Percentiles rank a stretch among this genome's conserved stretches.
These are phyloP conservation scores for Vitis rupestris DNA, from an alignment of 164 flowering plant species.

Conservation along the genomic window DNA sequence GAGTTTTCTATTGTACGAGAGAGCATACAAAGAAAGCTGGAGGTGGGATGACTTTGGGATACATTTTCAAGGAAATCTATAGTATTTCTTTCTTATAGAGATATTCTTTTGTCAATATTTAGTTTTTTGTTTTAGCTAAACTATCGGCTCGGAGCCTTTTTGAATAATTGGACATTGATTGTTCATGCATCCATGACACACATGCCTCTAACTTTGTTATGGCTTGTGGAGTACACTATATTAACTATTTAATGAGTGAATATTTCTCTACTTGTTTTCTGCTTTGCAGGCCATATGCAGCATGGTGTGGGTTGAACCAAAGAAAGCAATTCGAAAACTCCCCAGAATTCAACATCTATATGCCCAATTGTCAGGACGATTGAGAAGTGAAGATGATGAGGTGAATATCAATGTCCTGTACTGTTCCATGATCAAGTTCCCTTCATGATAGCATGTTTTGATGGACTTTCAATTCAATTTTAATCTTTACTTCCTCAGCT, in stretches of 20 bases:
- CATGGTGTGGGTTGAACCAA: conserved; percentile 58
- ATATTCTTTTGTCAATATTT: background rate
- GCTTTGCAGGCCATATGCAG: conserved; percentile 61
- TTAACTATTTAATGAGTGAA: no score
- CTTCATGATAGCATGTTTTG: background rate
- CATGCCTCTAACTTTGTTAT: no score
- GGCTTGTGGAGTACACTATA: no score
- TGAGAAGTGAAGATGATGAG: conserved; percentile 90
- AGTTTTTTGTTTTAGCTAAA: background rate
- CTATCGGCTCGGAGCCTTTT: background rate
- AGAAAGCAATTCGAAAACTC: conserved; percentile 72
- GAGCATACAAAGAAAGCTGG: conserved; percentile 70
- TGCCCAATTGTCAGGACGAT: conserved; percentile 62
- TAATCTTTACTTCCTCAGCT: background rate
- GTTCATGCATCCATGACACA: no score
- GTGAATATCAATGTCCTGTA: conserved; percentile 25
- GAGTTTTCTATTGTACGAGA: conserved; percentile 92
- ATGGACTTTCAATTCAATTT: background rate
- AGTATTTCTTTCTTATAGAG: no score
- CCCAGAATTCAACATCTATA: conserved; percentile 87
- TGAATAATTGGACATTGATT: no score
- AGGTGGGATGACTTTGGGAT: conserved; percentile 48
- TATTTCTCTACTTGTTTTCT: background rate
- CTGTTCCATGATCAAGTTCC: no score
- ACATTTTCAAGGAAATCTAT: no score